These are phyloP conservation scores for Globisporangium cederbergense DNA, from an alignment of 352 stramenopile species.

Conservation along the genomic window DNA sequence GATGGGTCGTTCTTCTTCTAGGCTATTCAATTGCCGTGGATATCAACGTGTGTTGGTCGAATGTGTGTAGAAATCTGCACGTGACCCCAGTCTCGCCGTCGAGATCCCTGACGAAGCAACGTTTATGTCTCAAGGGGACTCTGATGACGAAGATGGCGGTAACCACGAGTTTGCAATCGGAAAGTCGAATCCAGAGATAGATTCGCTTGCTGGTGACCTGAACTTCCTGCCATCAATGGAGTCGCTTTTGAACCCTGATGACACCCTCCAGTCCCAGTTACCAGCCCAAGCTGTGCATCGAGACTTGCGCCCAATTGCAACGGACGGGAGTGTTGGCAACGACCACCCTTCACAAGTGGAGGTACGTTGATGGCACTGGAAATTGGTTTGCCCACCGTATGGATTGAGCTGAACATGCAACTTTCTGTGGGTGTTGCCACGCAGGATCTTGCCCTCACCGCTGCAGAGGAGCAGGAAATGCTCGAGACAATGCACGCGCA, in stretches of 20 bases:
- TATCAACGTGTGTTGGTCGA: no score
- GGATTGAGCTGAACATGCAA: no score
- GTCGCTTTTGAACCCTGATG: background rate
- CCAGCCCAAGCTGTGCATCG: background rate
- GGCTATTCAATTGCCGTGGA: no score
- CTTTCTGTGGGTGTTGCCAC: background rate
- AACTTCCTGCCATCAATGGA: background rate
- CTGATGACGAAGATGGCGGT: conserved; percentile 6
- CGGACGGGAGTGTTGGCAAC: background rate
- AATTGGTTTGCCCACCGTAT: background rate
- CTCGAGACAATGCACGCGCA: conserved; percentile 33
- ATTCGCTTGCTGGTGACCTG: background rate
- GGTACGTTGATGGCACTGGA: background rate
- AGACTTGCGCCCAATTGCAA: background rate
- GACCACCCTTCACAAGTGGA: background rate
- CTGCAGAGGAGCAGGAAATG: conserved; percentile 17
- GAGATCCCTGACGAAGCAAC: background rate
- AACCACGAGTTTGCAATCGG: background rate
- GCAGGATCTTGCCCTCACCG: conserved; percentile 2
- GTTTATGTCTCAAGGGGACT: conserved; percentile 5
- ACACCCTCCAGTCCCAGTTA: background rate
- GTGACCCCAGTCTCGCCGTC: background rate
- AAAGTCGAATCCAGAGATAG: background rate
- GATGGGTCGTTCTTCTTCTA: background rate
- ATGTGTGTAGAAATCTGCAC: background rate